Evolutionary conservation across 768 basidiomycete genomes (phyloP).

Genomic region (Coprinopsis marcescibilis): DNA sequence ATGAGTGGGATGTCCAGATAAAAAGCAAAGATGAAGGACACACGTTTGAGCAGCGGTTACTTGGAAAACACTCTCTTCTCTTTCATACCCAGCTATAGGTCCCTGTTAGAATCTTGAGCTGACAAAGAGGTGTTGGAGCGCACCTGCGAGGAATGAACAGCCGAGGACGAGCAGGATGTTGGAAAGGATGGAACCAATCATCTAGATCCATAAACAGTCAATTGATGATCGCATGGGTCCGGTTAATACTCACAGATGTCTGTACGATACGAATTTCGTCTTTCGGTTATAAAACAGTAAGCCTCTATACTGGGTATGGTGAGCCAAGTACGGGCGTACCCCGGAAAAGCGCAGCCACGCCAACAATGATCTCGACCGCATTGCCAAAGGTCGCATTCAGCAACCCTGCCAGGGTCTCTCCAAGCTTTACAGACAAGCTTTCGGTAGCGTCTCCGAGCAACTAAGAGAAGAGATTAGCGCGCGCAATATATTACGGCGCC

Average conservation of each 20-base stretch:
- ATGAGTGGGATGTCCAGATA: constrained; percentile 1
- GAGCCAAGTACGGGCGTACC: constrained; percentile 32
- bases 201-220: constrained; percentile 32
- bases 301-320: background rate
- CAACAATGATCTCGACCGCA: constrained; percentile 87
- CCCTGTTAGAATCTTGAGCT: background rate
- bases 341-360: constrained; percentile 76
- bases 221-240: background rate
- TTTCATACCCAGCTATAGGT: constrained; percentile 55
- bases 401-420: constrained; percentile 81
- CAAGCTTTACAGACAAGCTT: constrained; percentile 70
- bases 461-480: constrained; percentile 25
- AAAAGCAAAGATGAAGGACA: constrained; percentile 21
- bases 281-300: constrained; percentile 20
- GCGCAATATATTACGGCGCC: constrained; percentile 1
- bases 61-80: constrained; percentile 67
- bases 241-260: constrained; percentile 60
- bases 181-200: constrained; percentile 88
- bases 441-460: constrained; percentile 80
- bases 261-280: constrained; percentile 86
- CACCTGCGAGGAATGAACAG: constrained; percentile 83
- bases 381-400: constrained; percentile 83
- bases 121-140: constrained; percentile 1
- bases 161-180: constrained; percentile 89
- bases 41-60: constrained; percentile 85